These are phyloP conservation scores for Candolleomyces efflorescens DNA, from an alignment of 768 basidiomycete genomes.

Conservation along the genomic window DNA sequence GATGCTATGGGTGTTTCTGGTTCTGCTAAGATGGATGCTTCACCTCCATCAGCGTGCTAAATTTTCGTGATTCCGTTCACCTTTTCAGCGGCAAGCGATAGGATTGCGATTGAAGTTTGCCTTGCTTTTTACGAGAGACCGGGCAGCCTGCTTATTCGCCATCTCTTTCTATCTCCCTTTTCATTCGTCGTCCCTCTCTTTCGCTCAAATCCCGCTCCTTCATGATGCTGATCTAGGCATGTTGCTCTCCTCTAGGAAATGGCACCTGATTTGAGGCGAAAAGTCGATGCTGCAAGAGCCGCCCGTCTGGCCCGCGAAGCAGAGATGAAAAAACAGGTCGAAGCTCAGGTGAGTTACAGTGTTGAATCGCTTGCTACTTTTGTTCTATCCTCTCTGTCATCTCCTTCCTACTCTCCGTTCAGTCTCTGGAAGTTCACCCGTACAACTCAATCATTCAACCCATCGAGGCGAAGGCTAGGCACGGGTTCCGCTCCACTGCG, in stretches of 20 bases:
- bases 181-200: neutral
- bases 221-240: conserved; percentile 2
- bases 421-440: neutral
- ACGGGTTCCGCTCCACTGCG: too few species aligned
- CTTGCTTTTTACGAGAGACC: too few species aligned
- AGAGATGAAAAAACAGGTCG: conserved; percentile 46
- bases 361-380: neutral
- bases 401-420: neutral
- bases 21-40: too few species aligned
- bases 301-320: conserved; percentile 51
- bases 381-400: neutral
- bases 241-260: conserved; percentile 39
- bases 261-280: conserved; percentile 60
- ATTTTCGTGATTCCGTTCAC: too few species aligned
- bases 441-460: too few species aligned
- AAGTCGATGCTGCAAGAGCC: conserved; percentile 56
- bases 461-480: too few species aligned
- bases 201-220: neutral
- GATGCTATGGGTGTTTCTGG: too few species aligned
- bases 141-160: too few species aligned
- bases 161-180: too few species aligned
- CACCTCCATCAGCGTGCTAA: too few species aligned
- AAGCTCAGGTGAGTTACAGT: conserved; percentile 43
- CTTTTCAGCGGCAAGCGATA: too few species aligned
- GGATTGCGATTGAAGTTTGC: too few species aligned